A percentile compares a stretch with the other conserved stretches of the same genome.
Evolutionary conservation across 2,329 filamentous ascomycete species (phyloP).

Genomic region (Hortaea sp.): DNA sequence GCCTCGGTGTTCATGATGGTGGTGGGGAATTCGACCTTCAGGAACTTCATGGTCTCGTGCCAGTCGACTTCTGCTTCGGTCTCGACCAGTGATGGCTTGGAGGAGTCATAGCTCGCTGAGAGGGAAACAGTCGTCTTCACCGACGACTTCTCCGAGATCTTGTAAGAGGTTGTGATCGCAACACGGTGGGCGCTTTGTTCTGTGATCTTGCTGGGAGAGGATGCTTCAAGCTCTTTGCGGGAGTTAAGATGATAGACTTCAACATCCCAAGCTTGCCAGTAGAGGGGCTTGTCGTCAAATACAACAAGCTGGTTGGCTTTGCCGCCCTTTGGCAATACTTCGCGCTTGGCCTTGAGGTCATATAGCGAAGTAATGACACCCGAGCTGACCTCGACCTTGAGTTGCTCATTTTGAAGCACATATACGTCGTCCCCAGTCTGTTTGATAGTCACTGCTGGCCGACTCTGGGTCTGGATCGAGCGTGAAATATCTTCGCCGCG

Average conservation of each 20-base stretch:
- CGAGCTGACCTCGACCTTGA: conserved; percentile 60
- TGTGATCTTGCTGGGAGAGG: conserved; percentile 58
- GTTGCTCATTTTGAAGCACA: conserved; percentile 67
- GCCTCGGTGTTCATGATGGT: conserved; percentile 85
- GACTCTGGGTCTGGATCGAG: neutral
- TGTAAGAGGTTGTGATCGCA: conserved; percentile 72
- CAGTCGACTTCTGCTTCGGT: conserved; percentile 85
- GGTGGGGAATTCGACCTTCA: conserved; percentile 97
- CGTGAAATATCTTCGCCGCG: conserved; percentile 37
- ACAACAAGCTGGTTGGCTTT: conserved; percentile 89
- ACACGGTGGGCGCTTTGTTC: conserved; percentile 66
- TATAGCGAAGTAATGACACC: conserved; percentile 78
- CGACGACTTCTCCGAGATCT: conserved; percentile 78
- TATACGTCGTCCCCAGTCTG: conserved; percentile 42
- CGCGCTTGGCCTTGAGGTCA: conserved; percentile 62
- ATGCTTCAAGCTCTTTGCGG: conserved; percentile 58
- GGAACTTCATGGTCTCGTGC: conserved; percentile 93
- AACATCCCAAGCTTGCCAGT: conserved; percentile 97
- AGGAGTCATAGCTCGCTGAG: conserved; percentile 50
- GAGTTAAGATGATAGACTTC: conserved; percentile 92
- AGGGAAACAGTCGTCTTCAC: conserved; percentile 79
- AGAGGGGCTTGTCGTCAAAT: conserved; percentile 93
- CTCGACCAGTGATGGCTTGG: conserved; percentile 56
- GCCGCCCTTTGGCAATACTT: conserved; percentile 60
- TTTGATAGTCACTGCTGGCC: neutral